Evolutionary conservation across 495 filamentous ascomycete genomes (phyloP).

Genomic region (Podospora pseudopauciseta): DNA sequence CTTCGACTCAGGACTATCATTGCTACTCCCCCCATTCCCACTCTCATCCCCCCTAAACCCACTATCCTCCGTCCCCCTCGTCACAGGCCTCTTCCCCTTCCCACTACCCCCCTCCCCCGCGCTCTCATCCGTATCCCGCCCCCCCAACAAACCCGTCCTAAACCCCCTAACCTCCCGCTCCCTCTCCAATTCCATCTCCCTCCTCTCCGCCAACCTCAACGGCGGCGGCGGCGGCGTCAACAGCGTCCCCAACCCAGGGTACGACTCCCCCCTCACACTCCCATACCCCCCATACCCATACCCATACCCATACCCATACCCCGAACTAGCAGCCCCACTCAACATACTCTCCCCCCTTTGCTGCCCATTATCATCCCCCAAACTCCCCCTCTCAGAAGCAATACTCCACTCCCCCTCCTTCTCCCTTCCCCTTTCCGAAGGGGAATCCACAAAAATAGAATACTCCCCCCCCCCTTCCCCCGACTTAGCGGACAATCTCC

Average conservation of each 20-base stretch:
- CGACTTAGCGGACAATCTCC: not conserved
- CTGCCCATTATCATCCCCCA: not conserved
- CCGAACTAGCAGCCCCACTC: not conserved
- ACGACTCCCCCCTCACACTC: not conserved
- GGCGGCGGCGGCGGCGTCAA: constrained; percentile 4
- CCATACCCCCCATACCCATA: not conserved
- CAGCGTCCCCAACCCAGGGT: constrained; percentile 3
- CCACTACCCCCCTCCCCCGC: not conserved
- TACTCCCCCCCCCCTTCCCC: not conserved
- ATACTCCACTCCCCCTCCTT: constrained; percentile 1
- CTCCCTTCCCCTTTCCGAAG: not conserved
- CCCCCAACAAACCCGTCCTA: not conserved
- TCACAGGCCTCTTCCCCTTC: not conserved
- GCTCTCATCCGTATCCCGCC: not conserved
- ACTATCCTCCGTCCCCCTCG: not conserved
- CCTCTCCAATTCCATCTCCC: not conserved
- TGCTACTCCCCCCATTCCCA: not conserved
- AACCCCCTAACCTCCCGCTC: not conserved
- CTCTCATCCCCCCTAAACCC: not conserved
- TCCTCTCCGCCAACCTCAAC: not conserved
- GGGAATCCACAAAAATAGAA: not conserved
- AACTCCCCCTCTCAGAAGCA: constrained; percentile 3
- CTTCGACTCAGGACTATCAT: not conserved
- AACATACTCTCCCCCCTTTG: not conserved
- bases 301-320: not conserved